Evolutionary conservation across 2,329 filamentous ascomycete genomes (phyloP).

Genomic region (Torrubiella hemipterigena): DNA sequence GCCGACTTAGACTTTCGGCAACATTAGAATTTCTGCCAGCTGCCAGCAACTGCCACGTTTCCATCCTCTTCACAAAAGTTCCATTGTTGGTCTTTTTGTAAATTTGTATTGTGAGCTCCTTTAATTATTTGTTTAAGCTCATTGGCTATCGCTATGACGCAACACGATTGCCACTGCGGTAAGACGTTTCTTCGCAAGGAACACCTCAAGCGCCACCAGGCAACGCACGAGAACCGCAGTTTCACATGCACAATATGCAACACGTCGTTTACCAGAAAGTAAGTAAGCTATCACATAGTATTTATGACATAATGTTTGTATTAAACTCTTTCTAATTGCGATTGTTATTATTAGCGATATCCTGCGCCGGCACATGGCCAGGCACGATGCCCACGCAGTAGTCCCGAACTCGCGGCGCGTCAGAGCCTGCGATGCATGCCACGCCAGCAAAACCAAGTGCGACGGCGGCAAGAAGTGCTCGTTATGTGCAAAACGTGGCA

Average conservation of each 20-base stretch:
- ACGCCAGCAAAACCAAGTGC: conserved; percentile 32
- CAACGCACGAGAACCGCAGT: conserved; percentile 21
- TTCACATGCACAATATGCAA: conserved; percentile 23
- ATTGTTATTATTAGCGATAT: conserved; percentile 22
- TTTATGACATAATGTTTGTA: neutral
- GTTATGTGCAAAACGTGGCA: conserved; percentile 24
- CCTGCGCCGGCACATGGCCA: conserved; percentile 22
- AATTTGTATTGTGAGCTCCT: too few species aligned
- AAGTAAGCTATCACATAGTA: conserved; percentile 7
- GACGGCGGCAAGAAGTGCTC: conserved; percentile 26
- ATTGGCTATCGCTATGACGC: too few species aligned
- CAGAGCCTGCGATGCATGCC: conserved; percentile 29
- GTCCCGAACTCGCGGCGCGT: conserved; percentile 20
- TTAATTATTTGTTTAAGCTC: too few species aligned
- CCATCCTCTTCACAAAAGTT: too few species aligned
- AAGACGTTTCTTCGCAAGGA: conserved; percentile 28
- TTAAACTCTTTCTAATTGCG: conserved; percentile 2
- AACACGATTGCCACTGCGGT: conserved; percentile 21
- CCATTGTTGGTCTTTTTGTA: too few species aligned
- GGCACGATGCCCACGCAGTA: conserved; percentile 19
- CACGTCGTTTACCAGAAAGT: conserved; percentile 26
- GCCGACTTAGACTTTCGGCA: too few species aligned
- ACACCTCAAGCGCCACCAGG: conserved; percentile 25
- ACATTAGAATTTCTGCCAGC: too few species aligned
- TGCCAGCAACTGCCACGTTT: too few species aligned